These are phyloP conservation scores for Sistotremastrum suecicum DNA, from an alignment of 768 basidiomycete genomes.

Conservation along the genomic window DNA sequence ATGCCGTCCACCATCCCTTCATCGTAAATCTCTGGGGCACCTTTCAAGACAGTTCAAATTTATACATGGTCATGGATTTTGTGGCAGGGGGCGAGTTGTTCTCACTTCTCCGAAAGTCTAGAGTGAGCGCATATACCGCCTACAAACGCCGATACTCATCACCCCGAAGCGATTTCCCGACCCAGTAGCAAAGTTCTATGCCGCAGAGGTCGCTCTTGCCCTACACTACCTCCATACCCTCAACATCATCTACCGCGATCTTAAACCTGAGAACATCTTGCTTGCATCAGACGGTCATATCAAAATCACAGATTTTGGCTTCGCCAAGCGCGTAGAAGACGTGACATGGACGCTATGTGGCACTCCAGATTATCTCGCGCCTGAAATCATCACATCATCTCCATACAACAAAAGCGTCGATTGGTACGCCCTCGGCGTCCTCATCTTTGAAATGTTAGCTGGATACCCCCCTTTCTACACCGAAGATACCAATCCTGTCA, in stretches of 20 bases:
- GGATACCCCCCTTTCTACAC: constrained; percentile 94
- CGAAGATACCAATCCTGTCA: constrained; percentile 67
- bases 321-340: constrained; percentile 78
- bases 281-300: constrained; percentile 92
- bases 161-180: constrained; percentile 77
- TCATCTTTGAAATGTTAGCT: constrained; percentile 96
- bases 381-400: constrained; percentile 77
- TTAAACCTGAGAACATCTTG: constrained; percentile 95
- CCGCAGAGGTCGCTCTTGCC: constrained; percentile 88
- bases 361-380: constrained; percentile 93
- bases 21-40: constrained; percentile 95
- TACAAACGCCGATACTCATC: constrained; percentile 1
- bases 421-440: constrained; percentile 96
- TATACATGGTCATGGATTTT: constrained; percentile 98
- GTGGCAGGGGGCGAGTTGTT: constrained; percentile 96
- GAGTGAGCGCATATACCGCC: constrained; percentile 33
- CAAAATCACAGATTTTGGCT: constrained; percentile 94
- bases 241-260: constrained; percentile 91
- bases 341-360: constrained; percentile 94
- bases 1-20: constrained; percentile 78
- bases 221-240: constrained; percentile 77
- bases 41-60: constrained; percentile 82
- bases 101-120: constrained; percentile 79
- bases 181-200: constrained; percentile 96
- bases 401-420: constrained; percentile 95